Conservation (phyloP, 495 filamentous ascomycete species). For the Aspergillus conjunctus region DNA sequence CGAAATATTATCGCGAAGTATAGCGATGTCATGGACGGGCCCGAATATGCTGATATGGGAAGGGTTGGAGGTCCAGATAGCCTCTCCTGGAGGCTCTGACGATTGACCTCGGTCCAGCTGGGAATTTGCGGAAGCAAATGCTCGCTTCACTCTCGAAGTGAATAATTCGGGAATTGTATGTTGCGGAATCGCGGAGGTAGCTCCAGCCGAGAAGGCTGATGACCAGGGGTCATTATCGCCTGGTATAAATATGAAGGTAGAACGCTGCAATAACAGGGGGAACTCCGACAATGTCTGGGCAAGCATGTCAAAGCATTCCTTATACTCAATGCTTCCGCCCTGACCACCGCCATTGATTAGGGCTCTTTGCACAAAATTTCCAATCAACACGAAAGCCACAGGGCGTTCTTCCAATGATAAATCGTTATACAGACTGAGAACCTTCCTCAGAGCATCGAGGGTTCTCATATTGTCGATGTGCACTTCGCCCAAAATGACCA, state of each 20-base stretch:
- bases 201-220: constrained; percentile 83
- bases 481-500: constrained; percentile 78
- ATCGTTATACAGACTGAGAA: constrained; percentile 68
- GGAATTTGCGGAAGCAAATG: constrained; percentile 72
- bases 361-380: constrained; percentile 79
- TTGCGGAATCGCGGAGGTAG: constrained; percentile 71
- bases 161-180: constrained; percentile 81
- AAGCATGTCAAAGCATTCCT: constrained; percentile 88
- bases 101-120: constrained; percentile 52
- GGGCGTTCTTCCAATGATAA: constrained; percentile 58
- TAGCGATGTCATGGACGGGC: constrained; percentile 77
- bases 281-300: constrained; percentile 84
- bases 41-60: constrained; percentile 80
- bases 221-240: constrained; percentile 96
- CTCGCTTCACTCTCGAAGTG: constrained; percentile 77
- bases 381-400: constrained; percentile 75
- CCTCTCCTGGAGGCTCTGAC: constrained; percentile 62
- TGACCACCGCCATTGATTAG: constrained; percentile 65
- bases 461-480: constrained; percentile 80
- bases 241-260: constrained; percentile 89
- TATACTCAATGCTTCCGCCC: constrained; percentile 84
- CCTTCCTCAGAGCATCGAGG: constrained; percentile 72
- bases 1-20: constrained; percentile 84
- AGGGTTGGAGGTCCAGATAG: constrained; percentile 87
- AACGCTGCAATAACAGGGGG: constrained; percentile 72